Evolutionary conservation across 441 rosid species (phyloP), one percentile per base, ranked within the genome.

Genomic region (Gossypium trilobum): DNA sequence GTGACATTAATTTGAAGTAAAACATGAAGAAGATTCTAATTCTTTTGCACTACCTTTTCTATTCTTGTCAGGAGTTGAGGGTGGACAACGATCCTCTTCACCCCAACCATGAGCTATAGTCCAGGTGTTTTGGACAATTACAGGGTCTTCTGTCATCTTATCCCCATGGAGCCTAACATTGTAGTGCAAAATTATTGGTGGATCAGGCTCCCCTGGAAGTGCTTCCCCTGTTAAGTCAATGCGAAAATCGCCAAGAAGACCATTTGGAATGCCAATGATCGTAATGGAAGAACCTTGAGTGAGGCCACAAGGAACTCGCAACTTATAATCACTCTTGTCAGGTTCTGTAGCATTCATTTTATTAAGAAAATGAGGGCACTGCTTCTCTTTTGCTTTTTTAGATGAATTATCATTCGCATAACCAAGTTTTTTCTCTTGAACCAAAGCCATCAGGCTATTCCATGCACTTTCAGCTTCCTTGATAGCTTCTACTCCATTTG

Each of bases 141-240:
- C 97, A 74, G 99, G 97, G 75, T 95, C 90, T 73, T 95, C 97
- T 33, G 99, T 95, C 57, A 86, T 72, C 85, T 89, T 95, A 83
- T 92, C 99, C 19, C 98, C 99, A 67, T 82, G 91, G 70, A 92
- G 96, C 89, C 99, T 91, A 36, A 89, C 95, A 79, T 91, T 95
- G 79, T 92, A 92, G 81, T 95, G 99, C 75, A 91, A 77, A 77
- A 95, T 78, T 73, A 95, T 82, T 8, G 99, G 99, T 33, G 99
- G 99, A 80, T 95, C 92, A 73, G 96, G 98, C 86, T 92, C 99
- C 83, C 97, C 96, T 5, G 98, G 97, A 56, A 95, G 92, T 59
- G 90, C 85, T 82, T 89, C 96, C 74, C 99, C 99, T 0, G 95
- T 85, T 75, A 95, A 77, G 76, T 95, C 98, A 73, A 95, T 83